Base-by-base conservation (phyloP, 768 basidiomycete genomes). In the Leccinum obscurum region DNA sequence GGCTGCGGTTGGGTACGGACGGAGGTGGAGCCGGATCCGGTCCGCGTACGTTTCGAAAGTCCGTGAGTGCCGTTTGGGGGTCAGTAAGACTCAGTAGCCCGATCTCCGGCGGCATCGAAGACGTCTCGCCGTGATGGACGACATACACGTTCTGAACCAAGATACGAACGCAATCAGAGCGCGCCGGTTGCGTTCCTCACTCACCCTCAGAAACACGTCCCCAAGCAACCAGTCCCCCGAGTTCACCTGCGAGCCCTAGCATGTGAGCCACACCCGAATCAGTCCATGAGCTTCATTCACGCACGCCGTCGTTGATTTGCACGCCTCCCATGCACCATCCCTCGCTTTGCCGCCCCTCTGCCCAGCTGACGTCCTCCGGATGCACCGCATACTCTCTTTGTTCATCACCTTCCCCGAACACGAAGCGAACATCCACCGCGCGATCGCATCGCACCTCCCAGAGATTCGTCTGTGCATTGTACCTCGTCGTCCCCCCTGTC, bases 151-250 rank as follows among this genome's bases (percentile, higher is more conserved):
- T 87, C 84, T 83, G 58, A 37, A 58, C 58, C 57, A 54, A 46
- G 4, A 52, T 4, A 52, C 35, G 17, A 15, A 30, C 14, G 46
- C 70, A 2, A 4, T 62, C 51, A 60, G 26, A 63, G 62, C 3
- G 3, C 11, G 11, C 7, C 13, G 6, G 13, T 52, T 3, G 13
- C 24, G 3, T 34, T 4, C 24, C 1, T 24, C 28, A 73, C 77
- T 57, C 59, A 82, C 84, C 64, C 85, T 76, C 57, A 87, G 75
- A 58, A 85, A 85, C 17, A 78, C 75, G 56, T 84, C 84, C n/a
- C 84, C 85, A 20, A 85, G 75, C 6, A 87, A 73, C 84, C 84
- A 87, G 70, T 87, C 85, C 5, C 80, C 83, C 13, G 82, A 81
- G 62, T 77, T 75, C n/a, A 83, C 75, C 80, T 82, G 61, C 28